Percentiles rank a stretch among this genome's conserved stretches.
These are phyloP conservation scores for Eucalyptus erythrocorys DNA, from an alignment of 345 rosid genomes.

Conservation along the genomic window DNA sequence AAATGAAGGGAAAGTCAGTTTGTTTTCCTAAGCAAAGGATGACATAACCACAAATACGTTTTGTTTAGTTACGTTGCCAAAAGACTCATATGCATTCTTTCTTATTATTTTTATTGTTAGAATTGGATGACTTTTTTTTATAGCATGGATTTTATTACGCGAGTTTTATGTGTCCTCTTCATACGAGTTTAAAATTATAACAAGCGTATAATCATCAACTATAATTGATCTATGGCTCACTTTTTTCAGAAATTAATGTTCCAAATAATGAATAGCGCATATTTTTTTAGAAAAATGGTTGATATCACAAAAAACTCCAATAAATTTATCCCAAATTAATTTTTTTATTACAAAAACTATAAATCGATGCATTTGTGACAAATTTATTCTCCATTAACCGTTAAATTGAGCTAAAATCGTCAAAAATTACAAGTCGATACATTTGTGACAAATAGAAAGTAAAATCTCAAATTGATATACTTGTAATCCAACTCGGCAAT, in stretches of 20 bases:
- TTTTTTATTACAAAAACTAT: rapidly evolving
- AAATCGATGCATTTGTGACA: rapidly evolving
- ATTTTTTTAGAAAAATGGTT: rapidly evolving
- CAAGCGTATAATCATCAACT: rapidly evolving
- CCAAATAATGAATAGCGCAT: background rate
- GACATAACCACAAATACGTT: background rate
- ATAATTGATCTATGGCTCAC: background rate
- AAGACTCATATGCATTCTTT: no score
- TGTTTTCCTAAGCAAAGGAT: background rate
- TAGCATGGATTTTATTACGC: no score
- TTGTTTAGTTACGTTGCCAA: rapidly evolving
- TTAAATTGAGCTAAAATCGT: no score
- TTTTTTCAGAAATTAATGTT: background rate
- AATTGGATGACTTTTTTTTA: no score
- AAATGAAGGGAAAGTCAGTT: rapidly evolving
- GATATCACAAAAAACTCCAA: rapidly evolving
- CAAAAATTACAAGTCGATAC: rapidly evolving
- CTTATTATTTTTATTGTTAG: no score
- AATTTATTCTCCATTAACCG: rapidly evolving
- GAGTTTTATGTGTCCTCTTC: background rate
- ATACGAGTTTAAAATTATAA: background rate
- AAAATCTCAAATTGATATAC: rapidly evolving
- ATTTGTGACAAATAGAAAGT: rapidly evolving
- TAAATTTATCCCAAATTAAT: rapidly evolving
- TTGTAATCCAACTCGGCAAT: rapidly evolving